A percentile compares a stretch with the other conserved stretches of the same genome.
Evolutionary conservation across 495 filamentous ascomycete genomes (phyloP).

Genomic region (Neurospora tetraspora): DNA sequence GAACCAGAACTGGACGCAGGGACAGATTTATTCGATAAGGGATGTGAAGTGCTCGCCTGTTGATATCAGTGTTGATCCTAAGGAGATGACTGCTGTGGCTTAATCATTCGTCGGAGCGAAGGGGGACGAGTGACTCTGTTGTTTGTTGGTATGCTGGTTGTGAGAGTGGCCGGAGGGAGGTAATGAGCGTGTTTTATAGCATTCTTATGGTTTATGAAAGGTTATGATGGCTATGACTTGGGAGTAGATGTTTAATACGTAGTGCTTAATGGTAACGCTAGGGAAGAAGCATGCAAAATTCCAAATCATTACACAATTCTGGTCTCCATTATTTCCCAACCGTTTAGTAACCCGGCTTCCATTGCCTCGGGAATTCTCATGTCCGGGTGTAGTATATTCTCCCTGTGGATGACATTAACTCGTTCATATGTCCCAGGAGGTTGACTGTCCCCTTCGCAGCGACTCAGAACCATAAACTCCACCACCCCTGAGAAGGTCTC

Average conservation of each 20-base stretch:
- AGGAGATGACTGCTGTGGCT: conserved; percentile 26
- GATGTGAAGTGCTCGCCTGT: conserved; percentile 23
- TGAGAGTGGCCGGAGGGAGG: neutral
- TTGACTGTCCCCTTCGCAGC: neutral
- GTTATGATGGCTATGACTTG: neutral
- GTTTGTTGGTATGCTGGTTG: neutral
- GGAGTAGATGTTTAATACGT: neutral
- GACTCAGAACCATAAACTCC: neutral
- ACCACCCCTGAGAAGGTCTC: too few relatives aligned
- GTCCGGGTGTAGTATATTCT: neutral
- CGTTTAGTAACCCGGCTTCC: neutral
- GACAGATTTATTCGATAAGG: conserved; percentile 30
- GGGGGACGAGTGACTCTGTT: neutral
- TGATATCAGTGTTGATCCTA: conserved; percentile 17
- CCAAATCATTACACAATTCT: neutral
- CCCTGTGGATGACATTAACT: neutral
- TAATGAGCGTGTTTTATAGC: neutral
- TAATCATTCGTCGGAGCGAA: conserved; percentile 2
- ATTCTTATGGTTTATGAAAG: neutral
- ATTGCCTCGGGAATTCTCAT: neutral
- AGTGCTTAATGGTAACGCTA: neutral
- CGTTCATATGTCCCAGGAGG: neutral
- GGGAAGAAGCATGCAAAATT: neutral
- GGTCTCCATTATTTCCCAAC: neutral
- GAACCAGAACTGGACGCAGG: conserved; percentile 33